Evolutionary conservation across 306 rosid species (phyloP).

Genomic region (Prunus mira): DNA sequence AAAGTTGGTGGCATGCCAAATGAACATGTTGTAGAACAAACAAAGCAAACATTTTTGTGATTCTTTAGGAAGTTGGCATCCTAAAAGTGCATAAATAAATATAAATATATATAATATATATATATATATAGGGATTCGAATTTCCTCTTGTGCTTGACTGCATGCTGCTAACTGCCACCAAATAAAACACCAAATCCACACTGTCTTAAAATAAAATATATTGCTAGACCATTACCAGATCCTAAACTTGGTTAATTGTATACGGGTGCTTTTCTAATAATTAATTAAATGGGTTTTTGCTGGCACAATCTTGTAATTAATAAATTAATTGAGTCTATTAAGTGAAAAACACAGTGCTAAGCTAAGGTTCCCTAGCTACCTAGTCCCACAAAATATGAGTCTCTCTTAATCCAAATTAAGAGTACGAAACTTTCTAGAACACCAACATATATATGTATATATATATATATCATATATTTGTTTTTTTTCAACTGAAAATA

Average conservation of each 20-base stretch:
- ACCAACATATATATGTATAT: no score
- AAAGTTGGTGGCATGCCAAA: neutral
- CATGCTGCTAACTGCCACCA: conserved; percentile 1
- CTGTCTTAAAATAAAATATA: neutral
- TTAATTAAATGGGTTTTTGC: neutral
- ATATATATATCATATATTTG: no score
- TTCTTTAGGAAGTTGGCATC: neutral
- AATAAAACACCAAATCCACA: neutral
- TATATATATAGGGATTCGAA: neutral
- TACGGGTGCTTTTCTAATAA: neutral
- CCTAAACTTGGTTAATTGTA: neutral
- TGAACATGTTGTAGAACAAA: neutral
- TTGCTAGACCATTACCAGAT: neutral
- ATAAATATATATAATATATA: no score
- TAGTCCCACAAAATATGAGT: no score
- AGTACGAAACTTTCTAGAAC: no score
- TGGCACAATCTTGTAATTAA: neutral
- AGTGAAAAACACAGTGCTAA: neutral
- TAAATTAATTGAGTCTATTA: neutral
- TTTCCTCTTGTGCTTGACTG: neutral
- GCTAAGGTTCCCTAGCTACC: neutral
- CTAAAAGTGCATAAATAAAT: neutral
- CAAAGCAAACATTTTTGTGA: conserved; percentile 1
- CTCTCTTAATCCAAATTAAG: no score
- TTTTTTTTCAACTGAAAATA: no score